Evolutionary conservation across 306 rosid species (phyloP), one percentile per base, ranked within the genome.

Genomic region (Hippophae tibetana): DNA sequence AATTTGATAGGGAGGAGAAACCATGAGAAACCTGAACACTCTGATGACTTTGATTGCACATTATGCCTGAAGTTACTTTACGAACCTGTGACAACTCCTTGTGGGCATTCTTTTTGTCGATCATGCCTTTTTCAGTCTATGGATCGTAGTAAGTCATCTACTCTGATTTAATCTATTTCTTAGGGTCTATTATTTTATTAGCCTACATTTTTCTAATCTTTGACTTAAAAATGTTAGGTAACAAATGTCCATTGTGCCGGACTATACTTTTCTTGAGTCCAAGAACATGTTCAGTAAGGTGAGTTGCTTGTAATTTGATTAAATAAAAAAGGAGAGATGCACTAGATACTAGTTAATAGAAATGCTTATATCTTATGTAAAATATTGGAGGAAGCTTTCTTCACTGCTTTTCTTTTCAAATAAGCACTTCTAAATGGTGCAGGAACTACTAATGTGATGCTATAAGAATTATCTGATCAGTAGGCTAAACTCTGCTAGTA

Each of bases 161-260:
- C 70, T 74, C 18, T 51, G 61, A 53, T 61, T 69, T 74, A 56
- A 63, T 18, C 61, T 63, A 18, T 70, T 60, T 64, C 48, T 60
- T 46, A 41, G 58, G 31, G 38, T 12, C 54, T 61, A 7, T 71
- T 8, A n/a, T 23, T 60, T 58, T 8, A 50, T 51, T 56, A 52
- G 41, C 59, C 14, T 54, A 66, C 54, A 54, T 57, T 48, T 38
- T 71, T 48, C 40, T 52, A 27, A 76, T 57, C 67, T 60, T 62
- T 69, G 53, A 73, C 60, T 67, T 73, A 63, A 48, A 42, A 75
- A 63, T 83, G 64, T 43, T 79, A 93, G 99, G 96, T 68, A 93
- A 93, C 81, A 93, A 84, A 79, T 93, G 99, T 74, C 99, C 99
- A 47, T 72, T 93, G 81, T 93, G 99, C 85, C 84, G 99, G 75